Base-by-base conservation (phyloP, 106 monocot genomes). In the Dendrobium officinale region DNA sequence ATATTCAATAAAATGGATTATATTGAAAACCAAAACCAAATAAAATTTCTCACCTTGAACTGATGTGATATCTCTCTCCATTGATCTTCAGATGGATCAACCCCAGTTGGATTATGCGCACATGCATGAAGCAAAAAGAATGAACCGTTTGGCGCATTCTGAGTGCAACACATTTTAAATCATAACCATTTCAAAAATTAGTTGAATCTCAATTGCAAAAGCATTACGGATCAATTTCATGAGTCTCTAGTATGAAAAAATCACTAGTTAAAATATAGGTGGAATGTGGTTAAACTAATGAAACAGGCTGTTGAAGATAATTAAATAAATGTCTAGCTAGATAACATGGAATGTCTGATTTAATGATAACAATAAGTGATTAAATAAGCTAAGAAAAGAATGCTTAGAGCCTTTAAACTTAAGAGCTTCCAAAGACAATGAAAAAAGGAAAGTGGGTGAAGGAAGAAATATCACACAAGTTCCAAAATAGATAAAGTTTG, bases 51-150 rank as follows among this genome's bases (percentile, higher is more conserved):
- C 42, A 95, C 98, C 98, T 99, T 99, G 82, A 99, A 99, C 77
- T 88, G 93, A 79, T 93, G 82, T 13, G 98, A 99, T 64, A 99
- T 99, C 85, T 99, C 95, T 80, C 85, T 92, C 98, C 98, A 99
- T 72, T 99, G 98, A 42, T 99, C 98, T 58, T 99, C 98, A 54
- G 98, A 75, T 79, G 98, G 98, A 91, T 99, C 98, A 2, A 99
- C 98, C 42, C 98, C 98, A 78, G 98, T 99, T 20, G 98, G 98
- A 86, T 99, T 99, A 78, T 99, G 95, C 6, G 98, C 98, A 83
- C 98, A 98, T 78, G 98, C 98, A 90, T 98, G 98, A 79, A 98
- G 98, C 91, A 98, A 84, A 75, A 98, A 98, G 86, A 98, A 92
- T 49, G 98, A 98, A 70, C 98, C 98, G 89, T 85, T 90, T 73